Evolutionary conservation across 495 filamentous ascomycete species (phyloP), one percentile per base, ranked within the genome.

Genomic region (Daldinia concentrica): DNA sequence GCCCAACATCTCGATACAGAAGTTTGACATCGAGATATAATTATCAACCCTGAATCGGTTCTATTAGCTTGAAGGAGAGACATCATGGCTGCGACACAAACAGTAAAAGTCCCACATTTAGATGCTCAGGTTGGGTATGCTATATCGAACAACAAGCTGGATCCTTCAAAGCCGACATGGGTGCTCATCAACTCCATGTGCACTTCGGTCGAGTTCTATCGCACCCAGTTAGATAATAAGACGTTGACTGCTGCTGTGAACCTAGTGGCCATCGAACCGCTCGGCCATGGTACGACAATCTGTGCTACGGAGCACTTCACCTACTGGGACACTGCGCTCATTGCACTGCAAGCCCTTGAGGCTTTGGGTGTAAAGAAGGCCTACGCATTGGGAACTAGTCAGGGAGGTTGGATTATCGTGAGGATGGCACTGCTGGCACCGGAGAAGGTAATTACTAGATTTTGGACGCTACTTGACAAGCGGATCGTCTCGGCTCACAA

Each of bases 181-280:
- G 81, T 89, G 24, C 81, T 89, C 54, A 84, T 89, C 66, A 89
- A 88, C 77, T 82, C 82, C n/a, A 83, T 90, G 79, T 85, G 83
- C 76, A 86, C 84, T 22, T 86, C 84, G 14, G 77, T 80, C 3
- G 80, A 84, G 29, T 80, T 86, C 7, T 90, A 86, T 79, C 66
- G 77, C n/a, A 58, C 61, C 12, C 86, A 89, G 71, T 87, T 85
- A 61, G 64, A 76, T 54, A 81, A 81, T 74, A 72, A 74, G 12
- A 51, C 66, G 0, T 80, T 90, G 50, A 86, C 81, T 0, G 71
- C 76, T 17, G 74, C 78, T 1, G 71, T 81, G 60, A 88, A 88
- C 76, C 79, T 88, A 6, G 72, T 88, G 7, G 85, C 86, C 36
- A 83, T 88, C 60, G 86, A 88, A 76, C 85, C 82, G 1, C 80